These are phyloP conservation scores for Cordyceps tenuipes DNA, from an alignment of 2,329 filamentous ascomycete species.

Conservation along the genomic window DNA sequence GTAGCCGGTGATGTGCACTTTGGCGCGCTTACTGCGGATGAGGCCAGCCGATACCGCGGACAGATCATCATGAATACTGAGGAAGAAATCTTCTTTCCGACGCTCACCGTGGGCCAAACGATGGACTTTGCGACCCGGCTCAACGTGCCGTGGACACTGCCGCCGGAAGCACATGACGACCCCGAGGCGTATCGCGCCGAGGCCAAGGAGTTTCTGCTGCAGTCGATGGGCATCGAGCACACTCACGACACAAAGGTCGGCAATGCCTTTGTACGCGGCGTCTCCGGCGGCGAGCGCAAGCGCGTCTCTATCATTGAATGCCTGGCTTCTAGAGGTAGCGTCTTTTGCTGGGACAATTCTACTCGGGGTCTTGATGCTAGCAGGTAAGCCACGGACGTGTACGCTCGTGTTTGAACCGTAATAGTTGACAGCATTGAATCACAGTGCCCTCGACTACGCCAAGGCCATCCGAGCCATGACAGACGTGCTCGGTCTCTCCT, in stretches of 20 bases:
- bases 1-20: constrained; percentile 52
- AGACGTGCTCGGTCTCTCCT: constrained; percentile 49
- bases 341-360: constrained; percentile 61
- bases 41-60: constrained; percentile 40
- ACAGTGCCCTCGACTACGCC: constrained; percentile 48
- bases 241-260: constrained; percentile 59
- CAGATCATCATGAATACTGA: constrained; percentile 65
- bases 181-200: constrained; percentile 37
- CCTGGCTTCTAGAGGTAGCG: constrained; percentile 46
- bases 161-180: constrained; percentile 30
- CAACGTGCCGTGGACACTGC: constrained; percentile 44
- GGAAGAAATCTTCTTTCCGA: constrained; percentile 57
- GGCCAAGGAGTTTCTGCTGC: constrained; percentile 46
- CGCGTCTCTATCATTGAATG: constrained; percentile 61
- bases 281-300: constrained; percentile 61
- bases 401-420: not conserved
- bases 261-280: constrained; percentile 56
- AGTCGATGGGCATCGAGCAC: constrained; percentile 50
- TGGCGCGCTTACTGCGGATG: constrained; percentile 41
- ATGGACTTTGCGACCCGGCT: constrained; percentile 59
- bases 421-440: not conserved
- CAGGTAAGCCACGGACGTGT: constrained; percentile 32
- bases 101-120: constrained; percentile 62
- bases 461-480: constrained; percentile 57
- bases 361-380: constrained; percentile 59